Percentiles rank a stretch among this genome's conserved stretches.
These are phyloP conservation scores for Mortierella sp. DNA, from an alignment of 371 early-diverging fungal genomes.

Conservation along the genomic window DNA sequence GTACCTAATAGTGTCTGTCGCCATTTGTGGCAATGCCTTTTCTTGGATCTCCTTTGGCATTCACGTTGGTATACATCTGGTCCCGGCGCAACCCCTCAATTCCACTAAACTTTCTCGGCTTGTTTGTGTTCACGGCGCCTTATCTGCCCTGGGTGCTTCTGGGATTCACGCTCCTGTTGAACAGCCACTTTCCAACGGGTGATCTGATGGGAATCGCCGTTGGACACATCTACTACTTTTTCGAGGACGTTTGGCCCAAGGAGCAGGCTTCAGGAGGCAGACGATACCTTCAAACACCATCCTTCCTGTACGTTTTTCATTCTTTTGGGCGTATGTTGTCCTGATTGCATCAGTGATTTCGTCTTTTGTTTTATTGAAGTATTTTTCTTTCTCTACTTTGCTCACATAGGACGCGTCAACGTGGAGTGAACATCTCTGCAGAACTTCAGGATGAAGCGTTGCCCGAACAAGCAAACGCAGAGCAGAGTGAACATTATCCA, in stretches of 20 bases:
- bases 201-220: constrained; percentile 90
- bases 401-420: constrained; percentile 25
- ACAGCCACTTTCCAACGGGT: constrained; percentile 81
- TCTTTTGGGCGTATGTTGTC: background rate
- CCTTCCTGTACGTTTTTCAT: constrained; percentile 67
- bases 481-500: background rate
- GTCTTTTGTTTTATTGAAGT: background rate
- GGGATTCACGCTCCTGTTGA: constrained; percentile 83
- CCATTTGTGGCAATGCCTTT: constrained; percentile 85
- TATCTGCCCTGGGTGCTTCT: constrained; percentile 94
- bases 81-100: constrained; percentile 91
- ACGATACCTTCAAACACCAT: constrained; percentile 71
- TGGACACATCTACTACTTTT: constrained; percentile 95
- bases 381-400: background rate
- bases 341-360: too few relatives aligned
- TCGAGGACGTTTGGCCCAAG: constrained; percentile 95
- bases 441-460: constrained; percentile 32
- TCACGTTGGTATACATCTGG: constrained; percentile 96
- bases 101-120: constrained; percentile 88
- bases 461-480: constrained; percentile 9
- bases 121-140: constrained; percentile 93
- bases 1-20: constrained; percentile 67
- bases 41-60: constrained; percentile 87
- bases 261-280: constrained; percentile 74
- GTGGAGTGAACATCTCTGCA: constrained; percentile 35